Evolutionary conservation across 495 filamentous ascomycete species (phyloP), one percentile per base, ranked within the genome.

Genomic region (Emericellopsis terricola): DNA sequence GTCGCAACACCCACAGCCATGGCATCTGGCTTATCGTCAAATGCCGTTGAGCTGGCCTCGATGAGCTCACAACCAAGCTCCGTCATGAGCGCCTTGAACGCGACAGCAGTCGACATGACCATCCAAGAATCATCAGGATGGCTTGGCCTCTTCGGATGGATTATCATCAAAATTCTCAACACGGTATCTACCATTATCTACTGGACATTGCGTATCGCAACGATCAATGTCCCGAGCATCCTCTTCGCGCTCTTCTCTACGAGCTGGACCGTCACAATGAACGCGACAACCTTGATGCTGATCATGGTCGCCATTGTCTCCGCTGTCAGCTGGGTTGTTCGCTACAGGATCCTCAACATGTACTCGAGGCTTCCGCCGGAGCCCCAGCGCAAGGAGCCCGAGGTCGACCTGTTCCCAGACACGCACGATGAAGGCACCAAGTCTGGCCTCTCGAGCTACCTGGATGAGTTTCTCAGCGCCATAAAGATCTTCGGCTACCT

Each of bases 401-500:
- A 92, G 38, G 68, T 97, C 46, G 91, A 97, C 46, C 62, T 96
- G 13, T 96, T 94, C 49, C 84, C 91, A 11, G 87, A 93, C 48
- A 70, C 76, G 4, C 83, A 87, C 48, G 86, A 94, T 39, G 80
- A 81, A 19, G 82, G 85, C 36, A 76, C 76, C 15, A 96, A 96
- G 52, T 71, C 84, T 1, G 89, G 91, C 2, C 67, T 97, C 18
- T 73, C 83, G 15, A 96, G 81, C 50, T 97, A 97, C 53, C 67
- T 97, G 9, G 89, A 97, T 52, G 91, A 97, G 56, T 97, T 96
- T 43, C 63, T 97, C 10, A 94, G 84, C 53, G 89, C 89, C n/a
- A 96, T 97, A 51, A 96, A 94, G 49, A 86, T 97, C 28, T 97
- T 97, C 59, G 89, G 89, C 2, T 97, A 96, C 50, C 65, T 97